Evolutionary conservation across 768 basidiomycete species (phyloP).

Genomic region (Leccinum sublutescens): DNA sequence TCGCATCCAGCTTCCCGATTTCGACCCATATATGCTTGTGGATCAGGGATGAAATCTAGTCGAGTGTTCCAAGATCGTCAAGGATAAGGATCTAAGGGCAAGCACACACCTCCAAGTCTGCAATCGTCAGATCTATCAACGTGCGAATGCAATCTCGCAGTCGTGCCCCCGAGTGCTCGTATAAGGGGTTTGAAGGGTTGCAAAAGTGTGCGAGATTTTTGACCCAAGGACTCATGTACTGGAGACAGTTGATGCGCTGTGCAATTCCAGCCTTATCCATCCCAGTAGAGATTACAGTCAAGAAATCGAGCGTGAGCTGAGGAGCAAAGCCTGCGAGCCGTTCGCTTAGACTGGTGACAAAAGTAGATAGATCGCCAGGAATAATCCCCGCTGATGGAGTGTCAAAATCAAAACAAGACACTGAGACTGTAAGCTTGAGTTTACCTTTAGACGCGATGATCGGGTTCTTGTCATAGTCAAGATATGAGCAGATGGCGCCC

Average conservation of each 20-base stretch:
- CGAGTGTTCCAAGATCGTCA: conserved; percentile 5
- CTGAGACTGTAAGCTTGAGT: conserved; percentile 10
- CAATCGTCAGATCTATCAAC: conserved; percentile 70
- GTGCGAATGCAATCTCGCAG: conserved; percentile 81
- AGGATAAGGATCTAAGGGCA: not conserved
- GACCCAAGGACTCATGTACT: conserved; percentile 89
- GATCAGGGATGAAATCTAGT: conserved; percentile 60
- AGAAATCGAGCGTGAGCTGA: conserved; percentile 82
- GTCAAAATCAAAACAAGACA: conserved; percentile 1
- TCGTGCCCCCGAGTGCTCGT: conserved; percentile 69
- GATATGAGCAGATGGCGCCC: conserved; percentile 68
- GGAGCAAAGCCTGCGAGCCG: conserved; percentile 72
- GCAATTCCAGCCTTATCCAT: conserved; percentile 46
- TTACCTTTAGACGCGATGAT: conserved; percentile 69
- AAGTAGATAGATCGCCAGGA: conserved; percentile 61
- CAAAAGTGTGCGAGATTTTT: conserved; percentile 72
- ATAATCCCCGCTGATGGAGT: conserved; percentile 58
- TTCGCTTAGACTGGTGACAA: conserved; percentile 67
- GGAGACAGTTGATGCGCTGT: conserved; percentile 70
- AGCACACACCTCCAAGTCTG: conserved; percentile 66
- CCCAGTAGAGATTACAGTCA: conserved; percentile 76
- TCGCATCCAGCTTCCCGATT: conserved; percentile 65
- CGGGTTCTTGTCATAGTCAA: conserved; percentile 74
- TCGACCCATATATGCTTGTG: conserved; percentile 80
- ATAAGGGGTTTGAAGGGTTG: conserved; percentile 65